These are phyloP conservation scores for Suillus subaureus DNA, from an alignment of 768 basidiomycete genomes.

Conservation along the genomic window DNA sequence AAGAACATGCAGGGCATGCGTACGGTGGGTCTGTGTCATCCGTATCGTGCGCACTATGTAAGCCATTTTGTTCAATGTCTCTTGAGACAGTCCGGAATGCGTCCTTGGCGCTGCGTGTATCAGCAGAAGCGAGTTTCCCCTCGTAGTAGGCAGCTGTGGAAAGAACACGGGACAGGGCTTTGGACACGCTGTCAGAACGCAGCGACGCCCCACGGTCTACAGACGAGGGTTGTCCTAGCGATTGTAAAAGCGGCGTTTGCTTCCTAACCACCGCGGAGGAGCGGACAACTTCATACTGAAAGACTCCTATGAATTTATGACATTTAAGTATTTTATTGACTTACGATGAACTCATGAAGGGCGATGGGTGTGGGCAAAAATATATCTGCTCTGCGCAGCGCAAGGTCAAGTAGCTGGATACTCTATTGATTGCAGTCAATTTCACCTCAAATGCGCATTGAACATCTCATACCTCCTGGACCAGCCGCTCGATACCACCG, in stretches of 20 bases:
- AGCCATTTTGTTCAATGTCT: constrained; percentile 64
- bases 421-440: constrained; percentile 37
- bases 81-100: constrained; percentile 59
- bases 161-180: constrained; percentile 45
- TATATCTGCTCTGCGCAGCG: constrained; percentile 51
- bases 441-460: not conserved
- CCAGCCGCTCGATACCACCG: constrained; percentile 53
- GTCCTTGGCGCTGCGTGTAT: constrained; percentile 50
- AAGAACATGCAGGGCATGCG: constrained; percentile 28
- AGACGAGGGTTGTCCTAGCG: constrained; percentile 35
- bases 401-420: constrained; percentile 54
- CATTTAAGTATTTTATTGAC: constrained; percentile 25
- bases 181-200: constrained; percentile 37
- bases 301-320: constrained; percentile 1
- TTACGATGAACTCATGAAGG: constrained; percentile 63
- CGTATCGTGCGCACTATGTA: constrained; percentile 42
- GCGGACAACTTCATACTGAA: constrained; percentile 69
- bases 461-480: constrained; percentile 49
- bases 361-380: constrained; percentile 56
- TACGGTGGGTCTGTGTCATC: constrained; percentile 45
- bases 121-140: constrained; percentile 46
- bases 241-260: constrained; percentile 47
- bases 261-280: constrained; percentile 51
- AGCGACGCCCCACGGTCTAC: constrained; percentile 26
- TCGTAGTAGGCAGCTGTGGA: constrained; percentile 55